Conservation (phyloP, 208 protist genomes). For the Vickermania ingenoplastis region DNA sequence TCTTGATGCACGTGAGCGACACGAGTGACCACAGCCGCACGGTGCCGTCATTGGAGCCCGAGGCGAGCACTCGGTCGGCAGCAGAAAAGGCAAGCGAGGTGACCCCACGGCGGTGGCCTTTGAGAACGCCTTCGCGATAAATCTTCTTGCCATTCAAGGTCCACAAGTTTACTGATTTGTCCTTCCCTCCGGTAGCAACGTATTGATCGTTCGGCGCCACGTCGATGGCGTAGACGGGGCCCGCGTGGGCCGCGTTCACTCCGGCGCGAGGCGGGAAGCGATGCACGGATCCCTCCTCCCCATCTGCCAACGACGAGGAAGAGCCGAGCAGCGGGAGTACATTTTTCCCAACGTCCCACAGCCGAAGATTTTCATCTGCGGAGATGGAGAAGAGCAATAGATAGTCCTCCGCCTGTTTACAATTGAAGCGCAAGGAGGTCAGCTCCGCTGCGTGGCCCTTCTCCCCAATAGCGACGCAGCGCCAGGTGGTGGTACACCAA, state of each 20-base stretch:
- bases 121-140: constrained; percentile 61
- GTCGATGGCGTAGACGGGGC: constrained; percentile 63
- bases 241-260: constrained; percentile 68
- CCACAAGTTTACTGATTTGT: constrained; percentile 80
- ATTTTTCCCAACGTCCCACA: constrained; percentile 70
- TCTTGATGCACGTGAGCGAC: constrained; percentile 72
- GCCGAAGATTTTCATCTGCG: constrained; percentile 67
- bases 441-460: constrained; percentile 75
- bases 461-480: constrained; percentile 51
- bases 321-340: constrained; percentile 17
- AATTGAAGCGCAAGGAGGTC: constrained; percentile 64
- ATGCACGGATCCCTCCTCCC: no score
- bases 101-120: constrained; percentile 78
- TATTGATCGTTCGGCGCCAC: constrained; percentile 86
- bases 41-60: constrained; percentile 75
- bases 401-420: constrained; percentile 49
- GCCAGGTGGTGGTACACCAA: constrained; percentile 66
- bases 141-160: constrained; percentile 71
- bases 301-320: constrained; percentile 14
- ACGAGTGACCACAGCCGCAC: constrained; percentile 84
- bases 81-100: constrained; percentile 72
- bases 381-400: constrained; percentile 67
- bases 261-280: constrained; percentile 21
- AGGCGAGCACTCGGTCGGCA: constrained; percentile 76
- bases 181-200: constrained; percentile 84